Evolutionary conservation across 768 basidiomycete genomes (phyloP).

Genomic region (Chiua virens): DNA sequence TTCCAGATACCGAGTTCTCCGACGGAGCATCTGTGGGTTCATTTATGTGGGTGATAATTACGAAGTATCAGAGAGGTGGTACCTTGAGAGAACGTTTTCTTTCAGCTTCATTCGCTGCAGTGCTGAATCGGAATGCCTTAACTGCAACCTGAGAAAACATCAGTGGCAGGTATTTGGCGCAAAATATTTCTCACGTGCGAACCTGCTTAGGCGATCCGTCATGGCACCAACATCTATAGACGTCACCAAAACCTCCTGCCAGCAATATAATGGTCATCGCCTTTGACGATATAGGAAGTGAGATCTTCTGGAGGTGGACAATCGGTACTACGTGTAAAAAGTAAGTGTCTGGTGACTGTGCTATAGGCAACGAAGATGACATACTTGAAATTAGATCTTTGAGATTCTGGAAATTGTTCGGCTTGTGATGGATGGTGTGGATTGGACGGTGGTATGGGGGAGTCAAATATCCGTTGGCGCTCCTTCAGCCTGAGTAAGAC

Average conservation of each 20-base stretch:
- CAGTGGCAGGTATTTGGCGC: background rate
- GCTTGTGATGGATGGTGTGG: too few species aligned
- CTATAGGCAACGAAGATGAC: background rate
- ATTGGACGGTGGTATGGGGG: too few species aligned
- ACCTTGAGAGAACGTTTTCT: background rate
- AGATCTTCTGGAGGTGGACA: constrained; percentile 4
- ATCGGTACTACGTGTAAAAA: background rate
- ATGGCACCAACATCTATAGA: constrained; percentile 8
- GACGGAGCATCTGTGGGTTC: constrained; percentile 16
- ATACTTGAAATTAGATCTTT: background rate
- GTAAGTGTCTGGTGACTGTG: too few species aligned
- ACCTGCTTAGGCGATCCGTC: constrained; percentile 5
- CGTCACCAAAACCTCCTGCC: constrained; percentile 13
- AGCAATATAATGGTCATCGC: background rate
- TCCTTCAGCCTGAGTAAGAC: too few species aligned
- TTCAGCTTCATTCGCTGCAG: background rate
- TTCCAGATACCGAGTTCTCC: constrained; percentile 32
- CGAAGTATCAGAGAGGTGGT: accelerated
- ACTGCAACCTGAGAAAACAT: constrained; percentile 17
- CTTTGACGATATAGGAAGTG: background rate
- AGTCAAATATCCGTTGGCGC: too few species aligned
- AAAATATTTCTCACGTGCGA: background rate
- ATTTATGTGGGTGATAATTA: background rate
- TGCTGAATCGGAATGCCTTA: background rate
- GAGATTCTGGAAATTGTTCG: too few species aligned